These are phyloP conservation scores for Bacidia rubella DNA, from an alignment of 495 filamentous ascomycete species.

Conservation along the genomic window DNA sequence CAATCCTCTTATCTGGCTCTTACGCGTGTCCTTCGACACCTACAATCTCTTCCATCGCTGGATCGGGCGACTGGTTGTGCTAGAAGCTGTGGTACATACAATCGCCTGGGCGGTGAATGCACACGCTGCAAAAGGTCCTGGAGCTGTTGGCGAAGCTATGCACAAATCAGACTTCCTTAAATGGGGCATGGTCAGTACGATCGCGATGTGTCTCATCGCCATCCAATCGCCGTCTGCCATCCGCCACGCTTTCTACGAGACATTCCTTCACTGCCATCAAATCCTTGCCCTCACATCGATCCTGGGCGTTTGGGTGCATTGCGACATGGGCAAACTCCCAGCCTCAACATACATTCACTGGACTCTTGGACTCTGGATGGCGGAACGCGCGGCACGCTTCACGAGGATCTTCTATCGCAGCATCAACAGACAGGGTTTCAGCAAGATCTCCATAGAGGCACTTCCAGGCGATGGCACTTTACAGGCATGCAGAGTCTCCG, in stretches of 20 bases:
- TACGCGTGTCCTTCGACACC: conserved; percentile 88
- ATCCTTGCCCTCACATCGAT: conserved; percentile 48
- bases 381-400: conserved; percentile 47
- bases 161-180: conserved; percentile 46
- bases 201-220: conserved; percentile 47
- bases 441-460: conserved; percentile 34
- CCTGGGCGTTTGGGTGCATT: conserved; percentile 55
- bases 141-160: conserved; percentile 43
- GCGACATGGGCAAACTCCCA: conserved; percentile 44
- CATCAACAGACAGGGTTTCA: conserved; percentile 27
- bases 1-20: conserved; percentile 72
- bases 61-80: conserved; percentile 75
- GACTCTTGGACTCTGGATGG: conserved; percentile 49
- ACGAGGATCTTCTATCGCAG: conserved; percentile 48
- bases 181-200: conserved; percentile 37
- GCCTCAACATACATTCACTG: conserved; percentile 48
- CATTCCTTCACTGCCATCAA: conserved; percentile 71
- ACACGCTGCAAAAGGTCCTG: conserved; percentile 28
- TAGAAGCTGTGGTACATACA: conserved; percentile 67
- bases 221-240: conserved; percentile 64
- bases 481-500: conserved; percentile 43
- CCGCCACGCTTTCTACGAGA: conserved; percentile 83
- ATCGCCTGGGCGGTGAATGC: conserved; percentile 50
- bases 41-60: conserved; percentile 93
- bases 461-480: conserved; percentile 32